Percentiles rank a stretch among this genome's conserved stretches.
Evolutionary conservation across 108 stramenopile species (phyloP).

Genomic region (Cylindrotheca fusiformis): DNA sequence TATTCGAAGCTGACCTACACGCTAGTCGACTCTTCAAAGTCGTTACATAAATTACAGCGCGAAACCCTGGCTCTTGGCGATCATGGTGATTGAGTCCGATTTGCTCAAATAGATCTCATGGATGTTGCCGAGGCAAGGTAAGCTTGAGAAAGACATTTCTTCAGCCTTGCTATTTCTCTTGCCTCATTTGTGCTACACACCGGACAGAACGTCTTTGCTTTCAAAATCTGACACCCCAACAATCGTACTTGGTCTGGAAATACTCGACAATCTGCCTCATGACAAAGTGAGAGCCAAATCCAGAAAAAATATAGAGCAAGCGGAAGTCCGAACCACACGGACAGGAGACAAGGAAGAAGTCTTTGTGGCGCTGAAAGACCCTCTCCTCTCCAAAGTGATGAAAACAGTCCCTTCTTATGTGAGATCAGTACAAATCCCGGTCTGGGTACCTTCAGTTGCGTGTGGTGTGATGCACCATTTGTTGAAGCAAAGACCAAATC

Average conservation of each 20-base stretch:
- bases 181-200: not conserved
- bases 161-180: not conserved
- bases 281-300: conserved; percentile 59
- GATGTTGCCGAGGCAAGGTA: conserved; percentile 70
- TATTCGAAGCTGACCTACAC: conserved; percentile 68
- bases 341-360: conserved; percentile 28
- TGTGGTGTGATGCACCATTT: conserved; percentile 55
- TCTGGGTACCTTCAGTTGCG: conserved; percentile 79
- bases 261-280: conserved; percentile 86
- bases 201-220: conserved; percentile 29
- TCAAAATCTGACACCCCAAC: conserved; percentile 52
- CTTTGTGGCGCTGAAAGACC: conserved; percentile 64
- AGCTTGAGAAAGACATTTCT: conserved; percentile 3
- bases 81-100: conserved; percentile 57
- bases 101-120: conserved; percentile 57
- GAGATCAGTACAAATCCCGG: conserved; percentile 10
- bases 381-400: conserved; percentile 51
- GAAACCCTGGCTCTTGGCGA: conserved; percentile 26
- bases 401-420: conserved; percentile 34
- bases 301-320: conserved; percentile 56
- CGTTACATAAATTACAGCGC: conserved; percentile 62
- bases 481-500: conserved; percentile 52
- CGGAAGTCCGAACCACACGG: conserved; percentile 29
- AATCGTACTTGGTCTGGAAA: conserved; percentile 62
- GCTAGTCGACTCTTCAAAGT: conserved; percentile 74